Conservation (phyloP, 352 stramenopile genomes). For the Saprolegnia parasitica region DNA sequence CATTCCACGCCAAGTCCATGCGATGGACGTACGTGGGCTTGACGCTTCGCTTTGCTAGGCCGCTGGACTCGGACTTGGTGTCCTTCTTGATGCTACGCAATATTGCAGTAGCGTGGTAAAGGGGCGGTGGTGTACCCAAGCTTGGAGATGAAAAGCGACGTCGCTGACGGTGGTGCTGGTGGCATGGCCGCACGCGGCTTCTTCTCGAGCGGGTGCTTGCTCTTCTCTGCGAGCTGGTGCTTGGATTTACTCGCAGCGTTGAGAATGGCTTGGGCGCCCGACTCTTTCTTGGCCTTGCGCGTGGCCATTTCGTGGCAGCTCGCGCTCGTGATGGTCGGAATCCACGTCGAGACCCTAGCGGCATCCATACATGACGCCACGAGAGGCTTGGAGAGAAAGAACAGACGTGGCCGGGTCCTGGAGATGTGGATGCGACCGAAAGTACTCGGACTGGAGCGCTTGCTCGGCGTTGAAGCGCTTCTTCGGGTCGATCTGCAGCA, state of each 20-base stretch:
- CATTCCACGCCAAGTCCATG: background rate
- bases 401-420: background rate
- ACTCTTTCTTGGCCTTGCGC: constrained; percentile 25
- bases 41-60: background rate
- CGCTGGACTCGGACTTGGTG: background rate
- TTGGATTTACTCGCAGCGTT: constrained; percentile 12
- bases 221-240: constrained; percentile 25
- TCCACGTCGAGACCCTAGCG: constrained; percentile 10
- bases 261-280: constrained; percentile 20
- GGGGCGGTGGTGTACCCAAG: background rate
- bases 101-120: too few relatives aligned
- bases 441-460: constrained; percentile 93
- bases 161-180: background rate
- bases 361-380: background rate
- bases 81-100: constrained; percentile 4
- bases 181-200: constrained; percentile 1
- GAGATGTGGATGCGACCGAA: constrained; percentile 65
- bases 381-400: background rate
- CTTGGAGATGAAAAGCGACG: background rate
- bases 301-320: constrained; percentile 28
- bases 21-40: background rate
- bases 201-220: background rate
- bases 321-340: constrained; percentile 7
- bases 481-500: constrained; percentile 94
- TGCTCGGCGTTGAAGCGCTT: constrained; percentile 89